A percentile compares a stretch with the other conserved stretches of the same genome.
Conservation (phyloP, 148 eudicot species). For the Amaranthus hypochondriacus region DNA sequence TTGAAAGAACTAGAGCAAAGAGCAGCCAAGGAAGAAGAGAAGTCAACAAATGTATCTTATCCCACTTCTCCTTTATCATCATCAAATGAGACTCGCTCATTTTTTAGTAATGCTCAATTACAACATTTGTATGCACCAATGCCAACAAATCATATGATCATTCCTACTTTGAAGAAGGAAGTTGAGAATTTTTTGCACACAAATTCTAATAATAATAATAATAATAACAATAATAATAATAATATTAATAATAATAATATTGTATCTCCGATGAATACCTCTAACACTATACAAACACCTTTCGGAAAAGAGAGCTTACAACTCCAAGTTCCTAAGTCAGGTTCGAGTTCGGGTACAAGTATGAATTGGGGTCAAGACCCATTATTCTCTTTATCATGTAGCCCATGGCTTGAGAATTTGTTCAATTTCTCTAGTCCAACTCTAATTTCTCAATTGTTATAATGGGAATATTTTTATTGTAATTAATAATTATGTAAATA, state of each 20-base stretch:
- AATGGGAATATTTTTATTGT: not conserved
- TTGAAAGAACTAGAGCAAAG: constrained; percentile 73
- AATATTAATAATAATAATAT: constrained; percentile 17
- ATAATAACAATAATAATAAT: constrained; percentile 16
- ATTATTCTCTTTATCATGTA: constrained; percentile 26
- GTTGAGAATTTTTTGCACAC: constrained; percentile 26
- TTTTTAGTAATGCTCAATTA: constrained; percentile 15
- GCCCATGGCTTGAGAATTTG: constrained; percentile 79
- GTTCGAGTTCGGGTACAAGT: constrained; percentile 39
- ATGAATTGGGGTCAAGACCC: constrained; percentile 67
- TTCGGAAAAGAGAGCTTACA: constrained; percentile 36
- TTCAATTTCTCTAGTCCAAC: constrained; percentile 36
- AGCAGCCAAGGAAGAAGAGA: constrained; percentile 63
- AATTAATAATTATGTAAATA: constrained; percentile 2
- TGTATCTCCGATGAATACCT: not conserved
- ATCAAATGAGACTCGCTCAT: constrained; percentile 32
- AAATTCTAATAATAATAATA: constrained; percentile 14
- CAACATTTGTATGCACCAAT: constrained; percentile 28
- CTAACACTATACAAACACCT: constrained; percentile 35
- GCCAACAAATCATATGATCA: constrained; percentile 6
- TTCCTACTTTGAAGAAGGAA: constrained; percentile 14
- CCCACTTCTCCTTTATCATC: constrained; percentile 43
- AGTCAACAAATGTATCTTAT: constrained; percentile 16
- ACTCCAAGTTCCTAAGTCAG: constrained; percentile 54
- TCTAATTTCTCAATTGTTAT: constrained; percentile 21